Conservation (phyloP, 257 asterid genomes). For the Solanum stenotomum region DNA sequence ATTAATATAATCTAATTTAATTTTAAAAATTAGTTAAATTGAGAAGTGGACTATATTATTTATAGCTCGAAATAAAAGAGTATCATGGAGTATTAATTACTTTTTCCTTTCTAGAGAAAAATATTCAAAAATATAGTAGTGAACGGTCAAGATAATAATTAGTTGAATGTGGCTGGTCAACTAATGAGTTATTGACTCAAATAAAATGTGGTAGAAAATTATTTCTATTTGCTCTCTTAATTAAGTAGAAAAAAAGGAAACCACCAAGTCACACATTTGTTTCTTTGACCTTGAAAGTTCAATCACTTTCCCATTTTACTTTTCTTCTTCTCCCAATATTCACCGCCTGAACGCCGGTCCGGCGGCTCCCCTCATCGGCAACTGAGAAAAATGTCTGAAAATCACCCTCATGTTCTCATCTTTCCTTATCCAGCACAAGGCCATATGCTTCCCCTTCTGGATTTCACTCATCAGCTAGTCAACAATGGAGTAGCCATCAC, state of each 20-base stretch:
- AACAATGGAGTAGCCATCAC: too few species aligned
- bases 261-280: background rate
- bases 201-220: background rate
- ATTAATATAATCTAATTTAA: too few species aligned
- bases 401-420: slow-evolving; percentile 37
- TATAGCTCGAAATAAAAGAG: too few species aligned
- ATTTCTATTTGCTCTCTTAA: background rate
- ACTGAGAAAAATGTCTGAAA: background rate
- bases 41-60: too few species aligned
- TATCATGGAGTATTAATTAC: too few species aligned
- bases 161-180: background rate
- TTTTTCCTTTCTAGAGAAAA: background rate
- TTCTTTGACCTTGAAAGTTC: background rate
- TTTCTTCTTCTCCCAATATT: background rate
- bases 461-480: too few species aligned
- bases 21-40: too few species aligned
- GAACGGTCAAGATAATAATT: background rate
- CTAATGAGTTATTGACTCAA: background rate
- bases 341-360: background rate
- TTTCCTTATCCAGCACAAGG: too few species aligned
- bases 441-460: too few species aligned
- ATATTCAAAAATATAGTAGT: background rate
- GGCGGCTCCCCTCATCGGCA: background rate
- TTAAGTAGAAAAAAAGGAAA: background rate
- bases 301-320: background rate